Base-by-base conservation (phyloP, 2,329 filamentous ascomycete species). In the Aspergillus tanneri region DNA sequence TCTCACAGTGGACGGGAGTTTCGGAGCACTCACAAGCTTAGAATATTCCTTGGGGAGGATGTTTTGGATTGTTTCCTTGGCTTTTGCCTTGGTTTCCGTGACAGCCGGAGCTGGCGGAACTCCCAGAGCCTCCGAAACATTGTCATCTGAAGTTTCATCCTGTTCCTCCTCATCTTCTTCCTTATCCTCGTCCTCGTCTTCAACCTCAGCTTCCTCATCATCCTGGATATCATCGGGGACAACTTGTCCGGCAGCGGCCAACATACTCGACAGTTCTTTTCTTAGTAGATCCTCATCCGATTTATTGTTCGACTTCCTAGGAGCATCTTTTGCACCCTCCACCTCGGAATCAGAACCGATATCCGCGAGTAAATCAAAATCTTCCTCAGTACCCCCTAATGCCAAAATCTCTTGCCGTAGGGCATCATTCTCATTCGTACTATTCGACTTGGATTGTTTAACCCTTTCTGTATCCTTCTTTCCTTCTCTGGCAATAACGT, bases 361-460 rank as follows among this genome's bases (percentile, higher is more conserved):
- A 43, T 63, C 71, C 18, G 67, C 72, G 49, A 78, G 58, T 19
- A 78, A 58, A 38, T 75, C 69, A 47, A 75, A 62, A 53, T 78
- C 74, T 43, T 77, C 76, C 54, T 76, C 66, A n/a, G 70, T 76
- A 39, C 75, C 75, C 24, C 75, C 75, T 43, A 77, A 67, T 4
- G 69, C 69, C 50, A 73, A 50, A 51, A 77, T 72, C 51, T 76
- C 74, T 49, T 70, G 64, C 40, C 69, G 63, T 30, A 77, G 60
- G 27, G 60, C 58, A 54, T 70, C 63, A 25, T 66, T 58, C 3
- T 56, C 52, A 7, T 56, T 53, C 12, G 54, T 47, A 30, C 58
- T 58, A 37, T 53, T 53, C 5, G 52, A 42, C 16, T 60, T 57
- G 10, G 47, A 41, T 11, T 52, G 46, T 23, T 60, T 64, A 12